These are phyloP conservation scores for Saccharomyces hybrid DNA, from an alignment of 1,139 yeast genomes.

Conservation along the genomic window DNA sequence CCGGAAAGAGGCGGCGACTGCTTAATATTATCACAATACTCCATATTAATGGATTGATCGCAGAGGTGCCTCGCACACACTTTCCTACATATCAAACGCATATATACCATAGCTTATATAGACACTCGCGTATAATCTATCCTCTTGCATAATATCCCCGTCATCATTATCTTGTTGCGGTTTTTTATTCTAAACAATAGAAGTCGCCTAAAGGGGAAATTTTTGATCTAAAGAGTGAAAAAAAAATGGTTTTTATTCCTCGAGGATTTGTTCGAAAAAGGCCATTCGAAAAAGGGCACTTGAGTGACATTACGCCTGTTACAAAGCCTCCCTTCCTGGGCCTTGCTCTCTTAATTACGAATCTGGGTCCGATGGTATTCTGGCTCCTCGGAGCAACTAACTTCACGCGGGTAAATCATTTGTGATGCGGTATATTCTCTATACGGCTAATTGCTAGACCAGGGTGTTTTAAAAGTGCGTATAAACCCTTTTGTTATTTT, in stretches of 20 bases:
- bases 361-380: not conserved
- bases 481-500: not conserved
- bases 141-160: not conserved
- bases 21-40: slow-evolving; percentile 63
- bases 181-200: not conserved
- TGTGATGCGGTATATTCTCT: not conserved
- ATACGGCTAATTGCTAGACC: not conserved
- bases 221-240: not conserved
- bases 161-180: not conserved
- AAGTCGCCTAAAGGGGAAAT: not conserved
- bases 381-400: not conserved
- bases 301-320: not conserved
- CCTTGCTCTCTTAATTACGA: not conserved
- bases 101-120: not conserved
- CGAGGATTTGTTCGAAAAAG: not conserved
- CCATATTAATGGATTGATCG: slow-evolving; percentile 18
- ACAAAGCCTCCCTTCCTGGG: not conserved
- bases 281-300: not conserved
- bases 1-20: slow-evolving; percentile 94
- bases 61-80: not conserved
- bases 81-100: not conserved
- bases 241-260: not conserved
- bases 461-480: not conserved
- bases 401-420: not conserved
- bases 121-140: not conserved